phyloP scores from a whole-genome alignment of 352 stramenopile genomes.

The Chrysophaeum taylorii region DNA sequence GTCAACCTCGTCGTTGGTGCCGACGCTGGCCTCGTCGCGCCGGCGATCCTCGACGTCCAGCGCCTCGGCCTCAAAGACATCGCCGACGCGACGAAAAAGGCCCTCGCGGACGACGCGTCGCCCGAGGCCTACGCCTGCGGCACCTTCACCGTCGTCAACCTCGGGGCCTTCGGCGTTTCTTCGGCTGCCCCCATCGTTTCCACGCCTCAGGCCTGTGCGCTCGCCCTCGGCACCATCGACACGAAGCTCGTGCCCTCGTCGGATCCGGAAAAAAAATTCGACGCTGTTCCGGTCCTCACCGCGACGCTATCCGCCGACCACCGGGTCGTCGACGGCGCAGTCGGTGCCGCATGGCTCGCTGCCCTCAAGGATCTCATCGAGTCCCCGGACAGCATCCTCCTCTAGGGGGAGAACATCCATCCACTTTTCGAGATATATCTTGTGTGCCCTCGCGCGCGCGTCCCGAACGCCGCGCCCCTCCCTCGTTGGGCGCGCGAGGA shows the following conservation, averaged over 20 bases:
- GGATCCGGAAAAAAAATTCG: too few relatives aligned
- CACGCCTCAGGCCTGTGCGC: conserved; percentile 80
- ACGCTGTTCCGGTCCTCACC: conserved; percentile 83
- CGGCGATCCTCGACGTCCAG: conserved; percentile 48
- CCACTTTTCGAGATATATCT: too few relatives aligned
- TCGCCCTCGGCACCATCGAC: conserved; percentile 84
- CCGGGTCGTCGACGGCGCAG: conserved; percentile 89
- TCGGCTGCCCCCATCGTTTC: conserved; percentile 85
- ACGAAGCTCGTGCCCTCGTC: conserved; percentile 84
- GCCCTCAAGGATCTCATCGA: conserved; percentile 92
- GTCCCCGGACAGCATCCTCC: conserved; percentile 88
- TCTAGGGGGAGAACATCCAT: too few relatives aligned
- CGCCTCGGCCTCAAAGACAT: conserved; percentile 39
- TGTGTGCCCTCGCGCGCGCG: too few relatives aligned
- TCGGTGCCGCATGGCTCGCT: conserved; percentile 85
- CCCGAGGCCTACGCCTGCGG: conserved; percentile 56
- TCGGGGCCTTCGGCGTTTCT: conserved; percentile 91
- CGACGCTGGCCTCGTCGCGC: conserved; percentile 47
- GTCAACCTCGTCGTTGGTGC: conserved; percentile 70
- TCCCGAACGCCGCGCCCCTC: too few relatives aligned
- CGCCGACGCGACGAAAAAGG: conserved; percentile 35
- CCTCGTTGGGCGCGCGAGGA: too few relatives aligned
- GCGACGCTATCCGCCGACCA: conserved; percentile 93
- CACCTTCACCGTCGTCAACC: conserved; percentile 91
- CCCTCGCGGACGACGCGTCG: conserved; percentile 30